A percentile compares a stretch with the other conserved stretches of the same genome.
phyloP scores from a whole-genome alignment of 768 basidiomycete species.

The Tulasnella sp. region DNA sequence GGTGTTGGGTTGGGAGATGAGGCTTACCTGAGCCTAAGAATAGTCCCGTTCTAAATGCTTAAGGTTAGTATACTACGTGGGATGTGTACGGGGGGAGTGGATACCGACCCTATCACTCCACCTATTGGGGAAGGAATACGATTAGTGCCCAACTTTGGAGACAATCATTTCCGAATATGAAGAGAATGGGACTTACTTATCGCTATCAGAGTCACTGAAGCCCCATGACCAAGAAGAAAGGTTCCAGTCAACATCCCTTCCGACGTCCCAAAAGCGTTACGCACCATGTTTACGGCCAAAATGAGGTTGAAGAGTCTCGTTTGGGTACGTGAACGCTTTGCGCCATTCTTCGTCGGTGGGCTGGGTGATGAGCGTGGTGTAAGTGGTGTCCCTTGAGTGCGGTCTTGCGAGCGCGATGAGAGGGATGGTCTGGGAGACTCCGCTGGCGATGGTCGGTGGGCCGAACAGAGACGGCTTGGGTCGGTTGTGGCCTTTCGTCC shows the following conservation, averaged over 20 bases:
- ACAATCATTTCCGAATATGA: background rate
- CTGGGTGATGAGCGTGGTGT: background rate
- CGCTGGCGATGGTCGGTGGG: background rate
- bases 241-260: too few species aligned
- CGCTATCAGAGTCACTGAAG: background rate
- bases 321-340: background rate
- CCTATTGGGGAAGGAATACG: background rate
- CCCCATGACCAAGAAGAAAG: background rate
- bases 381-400: background rate
- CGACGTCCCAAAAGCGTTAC: too few species aligned
- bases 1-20: background rate
- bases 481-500: background rate
- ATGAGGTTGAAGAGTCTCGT: background rate
- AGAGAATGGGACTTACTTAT: background rate
- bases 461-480: background rate
- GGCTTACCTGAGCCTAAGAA: slow-evolving; percentile 6
- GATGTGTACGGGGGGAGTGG: background rate
- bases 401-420: background rate
- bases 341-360: background rate
- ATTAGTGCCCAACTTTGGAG: background rate
- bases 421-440: background rate
- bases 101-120: background rate
- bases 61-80: background rate
- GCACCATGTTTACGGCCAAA: background rate
- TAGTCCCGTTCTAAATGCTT: background rate